Evolutionary conservation across 371 early-diverging fungal species (phyloP).

Genomic region (Gilbertella persicaria): DNA sequence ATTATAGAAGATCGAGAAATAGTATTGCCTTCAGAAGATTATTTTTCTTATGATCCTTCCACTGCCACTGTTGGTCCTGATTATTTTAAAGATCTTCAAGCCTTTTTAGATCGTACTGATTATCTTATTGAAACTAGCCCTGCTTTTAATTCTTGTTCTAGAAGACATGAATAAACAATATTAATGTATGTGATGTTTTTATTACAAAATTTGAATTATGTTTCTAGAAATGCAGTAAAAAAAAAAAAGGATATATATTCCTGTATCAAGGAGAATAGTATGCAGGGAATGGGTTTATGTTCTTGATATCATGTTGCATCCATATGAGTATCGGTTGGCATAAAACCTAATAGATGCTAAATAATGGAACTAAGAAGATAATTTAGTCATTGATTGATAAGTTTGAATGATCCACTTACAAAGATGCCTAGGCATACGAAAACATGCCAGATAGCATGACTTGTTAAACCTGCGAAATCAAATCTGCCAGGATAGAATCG

Average conservation of each 20-base stretch:
- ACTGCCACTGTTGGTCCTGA: constrained; percentile 32
- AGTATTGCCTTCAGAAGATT: not conserved
- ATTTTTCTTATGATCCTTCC: not conserved
- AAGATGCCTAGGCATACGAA: constrained; percentile 62
- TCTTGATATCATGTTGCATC: constrained; percentile 29
- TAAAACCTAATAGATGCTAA: constrained; percentile 52
- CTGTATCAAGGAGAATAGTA: constrained; percentile 1
- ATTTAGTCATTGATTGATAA: not conserved
- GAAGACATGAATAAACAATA: not conserved
- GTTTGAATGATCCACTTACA: constrained; percentile 19
- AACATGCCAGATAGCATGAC: constrained; percentile 77
- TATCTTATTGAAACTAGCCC: constrained; percentile 41
- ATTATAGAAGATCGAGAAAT: constrained; percentile 2
- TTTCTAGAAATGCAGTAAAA: too few relatives aligned
- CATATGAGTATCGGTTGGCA: constrained; percentile 44
- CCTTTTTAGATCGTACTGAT: constrained; percentile 49
- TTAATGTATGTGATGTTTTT: not conserved
- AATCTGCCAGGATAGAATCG: constrained; percentile 68
- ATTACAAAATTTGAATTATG: too few relatives aligned
- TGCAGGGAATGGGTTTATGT: constrained; percentile 2
- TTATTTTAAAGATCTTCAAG: constrained; percentile 46
- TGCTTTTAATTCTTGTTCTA: constrained; percentile 19
- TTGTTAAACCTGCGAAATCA: constrained; percentile 61
- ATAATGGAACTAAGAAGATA: constrained; percentile 48
- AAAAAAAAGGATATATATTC: too few relatives aligned